phyloP scores from a whole-genome alignment of 352 stramenopile species.

The Phytophthora citrophthora region DNA sequence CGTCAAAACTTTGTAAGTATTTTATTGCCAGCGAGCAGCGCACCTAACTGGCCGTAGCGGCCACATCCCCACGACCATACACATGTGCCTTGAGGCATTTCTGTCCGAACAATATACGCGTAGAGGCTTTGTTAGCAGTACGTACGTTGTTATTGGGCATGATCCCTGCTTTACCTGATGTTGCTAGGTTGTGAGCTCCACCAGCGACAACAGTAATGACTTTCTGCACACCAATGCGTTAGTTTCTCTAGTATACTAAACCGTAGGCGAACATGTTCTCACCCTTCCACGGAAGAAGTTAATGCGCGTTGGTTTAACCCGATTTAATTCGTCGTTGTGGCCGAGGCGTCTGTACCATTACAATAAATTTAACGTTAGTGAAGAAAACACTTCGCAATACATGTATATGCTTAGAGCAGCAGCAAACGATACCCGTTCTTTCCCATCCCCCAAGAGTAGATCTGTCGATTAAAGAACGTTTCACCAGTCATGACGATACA shows the following conservation, averaged over 20 bases:
- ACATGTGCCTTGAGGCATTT: constrained; percentile 60
- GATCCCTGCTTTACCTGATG: constrained; percentile 45
- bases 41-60: constrained; percentile 73
- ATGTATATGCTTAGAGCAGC: neutral
- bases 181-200: constrained; percentile 71
- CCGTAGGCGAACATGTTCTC: neutral
- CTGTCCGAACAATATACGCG: constrained; percentile 22
- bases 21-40: neutral
- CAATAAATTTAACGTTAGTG: neutral
- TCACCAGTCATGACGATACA: constrained; percentile 71
- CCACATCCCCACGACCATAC: constrained; percentile 80
- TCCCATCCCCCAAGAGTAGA: constrained; percentile 82
- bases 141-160: neutral
- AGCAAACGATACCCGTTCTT: constrained; percentile 53
- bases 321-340: constrained; percentile 61
- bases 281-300: constrained; percentile 76
- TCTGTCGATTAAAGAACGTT: constrained; percentile 71
- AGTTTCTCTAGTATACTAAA: neutral
- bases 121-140: neutral
- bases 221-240: constrained; percentile 55
- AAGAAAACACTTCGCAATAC: neutral
- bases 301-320: constrained; percentile 69
- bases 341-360: constrained; percentile 53
- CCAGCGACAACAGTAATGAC: constrained; percentile 59
- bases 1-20: neutral